Base-by-base conservation (phyloP, 768 basidiomycete species). In the Boletales sp. region DNA sequence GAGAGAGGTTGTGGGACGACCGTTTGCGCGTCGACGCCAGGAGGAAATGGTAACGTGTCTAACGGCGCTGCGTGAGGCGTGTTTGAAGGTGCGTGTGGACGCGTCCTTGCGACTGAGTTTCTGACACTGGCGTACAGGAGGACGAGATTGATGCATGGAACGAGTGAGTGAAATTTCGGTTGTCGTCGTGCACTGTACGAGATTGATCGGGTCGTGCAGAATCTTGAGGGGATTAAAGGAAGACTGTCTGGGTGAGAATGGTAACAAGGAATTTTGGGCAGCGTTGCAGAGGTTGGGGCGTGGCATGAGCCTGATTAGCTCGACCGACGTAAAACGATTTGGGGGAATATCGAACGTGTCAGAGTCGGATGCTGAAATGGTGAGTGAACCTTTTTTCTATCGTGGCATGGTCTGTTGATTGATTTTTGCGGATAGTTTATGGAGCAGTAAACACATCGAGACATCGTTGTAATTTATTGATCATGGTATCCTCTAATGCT, bases 81-180 rank as follows among this genome's bases (percentile, higher is more conserved):
- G 83, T 21, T 64, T 90, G 55, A 76, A 75, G 71, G 87, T 86
- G 51, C 43, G 78, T 62, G 25, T 28, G 7, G 21, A 4, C 38
- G 41, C 10, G 21, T 21, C 21, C 21, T 21, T 2, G 21, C 21
- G 21, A 21, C 21, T 2, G 21, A 21, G 21, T 21, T 21, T 21
- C 21, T 21, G 21, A 21, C 33, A 8, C 14, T 31, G n/a, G 12
- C 32, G 17, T 32, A 25, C 56, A 90, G 82, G 87, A 91, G 69
- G 87, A 91, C 65, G 88, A 92, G 65, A 80, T 91, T 34, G 85
- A 87, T 40, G 79, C 79, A 31, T 93, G 90, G 90, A 92, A 93
- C 67, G 69, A 61, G 85, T 86, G 56, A 57, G 79, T 72, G 14
- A 34, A 41, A n/a, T 19, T 13, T 18, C 25, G 2, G 17, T 46